These are phyloP conservation scores for Leccinum ochraceum DNA, from an alignment of 768 basidiomycete species.

Conservation along the genomic window DNA sequence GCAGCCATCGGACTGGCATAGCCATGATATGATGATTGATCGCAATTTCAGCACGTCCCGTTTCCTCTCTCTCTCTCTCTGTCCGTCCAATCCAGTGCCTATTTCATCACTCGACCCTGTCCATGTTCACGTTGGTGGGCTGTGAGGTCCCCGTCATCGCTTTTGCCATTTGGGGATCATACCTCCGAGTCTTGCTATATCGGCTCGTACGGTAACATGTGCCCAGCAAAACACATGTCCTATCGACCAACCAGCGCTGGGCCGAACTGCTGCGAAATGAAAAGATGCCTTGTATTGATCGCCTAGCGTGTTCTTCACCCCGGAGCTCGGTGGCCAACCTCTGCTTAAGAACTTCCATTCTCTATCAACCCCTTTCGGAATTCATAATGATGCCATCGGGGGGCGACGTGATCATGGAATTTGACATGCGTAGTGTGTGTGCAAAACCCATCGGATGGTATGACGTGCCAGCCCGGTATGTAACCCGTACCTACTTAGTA, in stretches of 20 bases:
- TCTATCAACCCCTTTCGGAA: slow-evolving; percentile 19
- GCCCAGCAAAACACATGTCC: slow-evolving; percentile 20
- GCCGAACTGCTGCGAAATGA: slow-evolving; percentile 16
- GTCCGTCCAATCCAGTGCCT: background rate
- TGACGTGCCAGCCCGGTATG: background rate
- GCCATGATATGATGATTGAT: background rate
- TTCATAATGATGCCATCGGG: slow-evolving; percentile 22
- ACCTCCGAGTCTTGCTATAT: slow-evolving; percentile 9
- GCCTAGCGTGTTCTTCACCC: slow-evolving; percentile 10
- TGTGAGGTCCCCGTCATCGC: slow-evolving; percentile 24
- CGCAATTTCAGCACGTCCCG: background rate
- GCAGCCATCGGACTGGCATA: background rate
- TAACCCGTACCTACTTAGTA: background rate
- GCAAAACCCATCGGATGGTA: background rate
- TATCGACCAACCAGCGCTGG: slow-evolving; percentile 7
- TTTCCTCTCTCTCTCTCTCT: background rate
- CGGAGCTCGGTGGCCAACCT: slow-evolving; percentile 6
- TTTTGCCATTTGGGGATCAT: slow-evolving; percentile 20
- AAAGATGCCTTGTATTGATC: slow-evolving; percentile 28
- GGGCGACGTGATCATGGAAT: slow-evolving; percentile 16
- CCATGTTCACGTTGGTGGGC: slow-evolving; percentile 3
- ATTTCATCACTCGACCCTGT: slow-evolving; percentile 9
- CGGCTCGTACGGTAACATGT: slow-evolving; percentile 10
- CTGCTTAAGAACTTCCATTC: slow-evolving; percentile 25
- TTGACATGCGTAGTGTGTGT: slow-evolving; percentile 9